Evolutionary conservation across 2,329 filamentous ascomycete genomes (phyloP).

Genomic region (Rutstroemia sp.): DNA sequence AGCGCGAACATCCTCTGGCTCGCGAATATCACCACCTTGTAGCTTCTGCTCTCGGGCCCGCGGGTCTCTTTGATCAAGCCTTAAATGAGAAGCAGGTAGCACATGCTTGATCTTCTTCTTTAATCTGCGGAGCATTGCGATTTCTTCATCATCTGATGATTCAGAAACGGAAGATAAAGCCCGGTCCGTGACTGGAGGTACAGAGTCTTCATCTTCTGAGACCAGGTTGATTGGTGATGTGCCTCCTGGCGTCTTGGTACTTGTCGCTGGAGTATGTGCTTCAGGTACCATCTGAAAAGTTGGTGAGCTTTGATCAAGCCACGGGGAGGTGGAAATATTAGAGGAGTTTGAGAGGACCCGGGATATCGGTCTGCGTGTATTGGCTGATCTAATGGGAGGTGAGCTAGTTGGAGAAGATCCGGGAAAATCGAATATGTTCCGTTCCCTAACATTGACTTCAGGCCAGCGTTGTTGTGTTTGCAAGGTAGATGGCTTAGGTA

Average conservation of each 20-base stretch:
- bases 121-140: constrained; percentile 21
- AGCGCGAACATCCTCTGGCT: constrained; percentile 19
- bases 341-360: constrained; percentile 16
- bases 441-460: background rate
- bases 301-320: constrained; percentile 8
- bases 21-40: constrained; percentile 12
- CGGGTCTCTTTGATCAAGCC: constrained; percentile 45
- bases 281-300: constrained; percentile 4
- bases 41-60: constrained; percentile 20
- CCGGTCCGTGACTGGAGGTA: constrained; percentile 9
- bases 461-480: background rate
- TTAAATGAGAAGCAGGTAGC: constrained; percentile 60
- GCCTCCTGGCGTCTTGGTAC: constrained; percentile 16
- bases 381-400: constrained; percentile 10
- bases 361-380: constrained; percentile 8
- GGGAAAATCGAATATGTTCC: constrained; percentile 31
- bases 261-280: constrained; percentile 27
- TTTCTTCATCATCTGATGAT: constrained; percentile 24
- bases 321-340: constrained; percentile 13
- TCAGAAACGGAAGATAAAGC: constrained; percentile 14
- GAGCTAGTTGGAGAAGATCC: constrained; percentile 35
- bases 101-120: constrained; percentile 46
- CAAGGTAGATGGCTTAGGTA: background rate
- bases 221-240: constrained; percentile 11
- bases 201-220: constrained; percentile 19